phyloP scores from a whole-genome alignment of 73 alveolate species.

The Stentor roeselii region DNA sequence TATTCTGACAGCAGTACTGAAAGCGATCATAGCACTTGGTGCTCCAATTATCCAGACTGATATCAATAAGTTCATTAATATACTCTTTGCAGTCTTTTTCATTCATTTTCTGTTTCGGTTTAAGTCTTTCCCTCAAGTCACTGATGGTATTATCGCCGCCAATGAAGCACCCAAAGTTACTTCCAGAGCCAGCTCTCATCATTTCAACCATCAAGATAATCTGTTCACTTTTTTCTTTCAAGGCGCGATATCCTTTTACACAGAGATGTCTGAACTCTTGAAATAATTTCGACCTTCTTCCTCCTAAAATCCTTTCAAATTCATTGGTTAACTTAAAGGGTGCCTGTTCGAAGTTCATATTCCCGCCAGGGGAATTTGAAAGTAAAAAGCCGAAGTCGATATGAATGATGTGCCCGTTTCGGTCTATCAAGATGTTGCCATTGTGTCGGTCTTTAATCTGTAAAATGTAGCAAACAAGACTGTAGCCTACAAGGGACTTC shows the following conservation, averaged over 20 bases:
- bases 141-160: slow-evolving; percentile 59
- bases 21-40: slow-evolving; percentile 80
- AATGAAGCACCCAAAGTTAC: slow-evolving; percentile 50
- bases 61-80: slow-evolving; percentile 59
- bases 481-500: slow-evolving; percentile 95
- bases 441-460: slow-evolving; percentile 97
- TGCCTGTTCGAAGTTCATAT: slow-evolving; percentile 92
- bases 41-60: slow-evolving; percentile 74
- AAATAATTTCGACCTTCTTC: slow-evolving; percentile 54
- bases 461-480: slow-evolving; percentile 89
- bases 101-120: slow-evolving; percentile 65
- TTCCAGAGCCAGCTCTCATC: slow-evolving; percentile 63
- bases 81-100: slow-evolving; percentile 55
- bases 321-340: slow-evolving; percentile 96
- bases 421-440: slow-evolving; percentile 95
- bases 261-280: slow-evolving; percentile 22
- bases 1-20: slow-evolving; percentile 83
- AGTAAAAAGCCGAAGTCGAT: slow-evolving; percentile 97
- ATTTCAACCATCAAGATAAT: slow-evolving; percentile 58
- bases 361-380: slow-evolving; percentile 89
- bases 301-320: slow-evolving; percentile 88
- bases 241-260: slow-evolving; percentile 56
- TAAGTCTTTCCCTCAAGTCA: slow-evolving; percentile 63
- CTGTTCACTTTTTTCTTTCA: slow-evolving; percentile 53
- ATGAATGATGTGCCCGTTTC: slow-evolving; percentile 94